Conservation (phyloP, 78 protist genomes). For the Dictyostelium firmibasis region DNA sequence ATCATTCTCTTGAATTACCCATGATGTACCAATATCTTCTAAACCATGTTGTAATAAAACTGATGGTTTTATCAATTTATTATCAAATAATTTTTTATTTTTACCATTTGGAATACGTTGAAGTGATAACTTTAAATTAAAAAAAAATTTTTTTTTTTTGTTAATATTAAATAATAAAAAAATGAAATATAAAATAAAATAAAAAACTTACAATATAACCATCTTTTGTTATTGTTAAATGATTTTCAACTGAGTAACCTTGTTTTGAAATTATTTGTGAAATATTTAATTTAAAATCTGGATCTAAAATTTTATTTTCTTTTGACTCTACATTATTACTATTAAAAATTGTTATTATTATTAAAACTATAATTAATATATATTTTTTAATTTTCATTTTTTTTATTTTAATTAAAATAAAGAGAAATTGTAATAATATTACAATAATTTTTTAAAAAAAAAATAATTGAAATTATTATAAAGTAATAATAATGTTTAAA, state of each 20-base stretch:
- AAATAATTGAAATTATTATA: too few relatives aligned
- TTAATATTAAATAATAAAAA: neutral
- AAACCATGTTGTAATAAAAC: conserved; percentile 79
- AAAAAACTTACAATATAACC: conserved; percentile 61
- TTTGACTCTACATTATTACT: neutral
- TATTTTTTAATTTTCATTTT: neutral
- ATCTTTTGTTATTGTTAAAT: conserved; percentile 55
- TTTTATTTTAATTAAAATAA: neutral
- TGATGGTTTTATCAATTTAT: conserved; percentile 44
- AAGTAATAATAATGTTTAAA: too few relatives aligned
- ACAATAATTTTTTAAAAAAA: neutral
- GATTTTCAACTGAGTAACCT: conserved; percentile 80
- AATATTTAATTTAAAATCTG: neutral
- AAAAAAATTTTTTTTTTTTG: too few relatives aligned
- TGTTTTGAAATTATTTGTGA: conserved; percentile 3
- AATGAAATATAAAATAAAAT: neutral
- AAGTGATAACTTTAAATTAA: neutral
- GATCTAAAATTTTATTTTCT: neutral
- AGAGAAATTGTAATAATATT: neutral
- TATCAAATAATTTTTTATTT: conserved; percentile 19
- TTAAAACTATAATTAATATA: neutral
- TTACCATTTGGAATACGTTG: conserved; percentile 64
- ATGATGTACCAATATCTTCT: conserved; percentile 69
- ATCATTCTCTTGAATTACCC: conserved; percentile 61
- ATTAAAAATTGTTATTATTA: neutral